phyloP scores from a whole-genome alignment of 2,329 filamentous ascomycete species.

The Fusarium multiceps region DNA sequence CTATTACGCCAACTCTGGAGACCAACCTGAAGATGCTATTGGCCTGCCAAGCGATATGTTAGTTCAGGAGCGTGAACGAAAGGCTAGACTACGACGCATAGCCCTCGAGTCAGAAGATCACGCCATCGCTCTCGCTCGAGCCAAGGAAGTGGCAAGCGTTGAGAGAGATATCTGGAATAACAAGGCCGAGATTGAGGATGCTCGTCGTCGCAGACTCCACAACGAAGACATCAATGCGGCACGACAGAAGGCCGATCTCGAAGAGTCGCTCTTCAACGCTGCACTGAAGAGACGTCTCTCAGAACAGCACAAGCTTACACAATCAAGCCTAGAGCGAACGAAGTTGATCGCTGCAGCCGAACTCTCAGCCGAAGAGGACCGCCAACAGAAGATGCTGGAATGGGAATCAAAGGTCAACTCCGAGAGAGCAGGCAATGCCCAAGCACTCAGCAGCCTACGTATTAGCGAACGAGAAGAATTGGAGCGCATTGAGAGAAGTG shows the following conservation, averaged over 20 bases:
- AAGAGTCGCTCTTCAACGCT: conserved; percentile 55
- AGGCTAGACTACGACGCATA: conserved; percentile 58
- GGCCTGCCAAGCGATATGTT: conserved; percentile 64
- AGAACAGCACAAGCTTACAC: conserved; percentile 61
- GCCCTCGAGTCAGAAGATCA: conserved; percentile 63
- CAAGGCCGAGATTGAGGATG: conserved; percentile 64
- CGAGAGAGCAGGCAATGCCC: conserved; percentile 61
- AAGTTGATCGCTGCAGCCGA: conserved; percentile 60
- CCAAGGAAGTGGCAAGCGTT: conserved; percentile 62
- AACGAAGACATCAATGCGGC: conserved; percentile 58
- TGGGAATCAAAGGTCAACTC: conserved; percentile 61
- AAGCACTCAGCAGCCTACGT: conserved; percentile 61
- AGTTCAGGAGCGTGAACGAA: conserved; percentile 62
- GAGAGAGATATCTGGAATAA: conserved; percentile 63
- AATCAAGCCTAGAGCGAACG: conserved; percentile 58
- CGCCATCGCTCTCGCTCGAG: conserved; percentile 58
- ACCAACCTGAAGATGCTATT: conserved; percentile 64
- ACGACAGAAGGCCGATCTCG: conserved; percentile 58
- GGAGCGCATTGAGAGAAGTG: conserved; percentile 59
- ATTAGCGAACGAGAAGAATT: conserved; percentile 64
- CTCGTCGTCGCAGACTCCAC: conserved; percentile 59
- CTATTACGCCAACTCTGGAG: conserved; percentile 64
- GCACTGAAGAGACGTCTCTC: conserved; percentile 52
- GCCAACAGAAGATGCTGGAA: conserved; percentile 58
- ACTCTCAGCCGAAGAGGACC: conserved; percentile 57